These are phyloP conservation scores for Irpex sp. DNA, from an alignment of 1,284 basidiomycete genomes.

Conservation along the genomic window DNA sequence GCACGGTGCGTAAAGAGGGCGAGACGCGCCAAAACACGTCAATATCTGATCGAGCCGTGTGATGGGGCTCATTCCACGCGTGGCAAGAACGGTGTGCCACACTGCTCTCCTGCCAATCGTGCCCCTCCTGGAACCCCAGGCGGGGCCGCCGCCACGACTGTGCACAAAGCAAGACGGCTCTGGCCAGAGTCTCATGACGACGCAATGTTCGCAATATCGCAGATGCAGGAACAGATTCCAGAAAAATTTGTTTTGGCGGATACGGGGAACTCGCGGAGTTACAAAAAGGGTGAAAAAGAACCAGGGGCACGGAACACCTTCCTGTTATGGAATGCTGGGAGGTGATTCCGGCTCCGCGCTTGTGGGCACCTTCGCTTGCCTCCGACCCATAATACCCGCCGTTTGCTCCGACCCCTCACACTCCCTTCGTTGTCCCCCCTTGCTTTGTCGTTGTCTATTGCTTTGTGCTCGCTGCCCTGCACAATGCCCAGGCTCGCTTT, in stretches of 20 bases:
- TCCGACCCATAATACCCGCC: slow-evolving; percentile 1
- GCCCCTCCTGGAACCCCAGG: background rate
- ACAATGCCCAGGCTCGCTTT: slow-evolving; percentile 5
- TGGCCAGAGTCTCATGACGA: background rate
- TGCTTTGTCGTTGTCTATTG: background rate
- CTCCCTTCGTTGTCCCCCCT: slow-evolving; percentile 4
- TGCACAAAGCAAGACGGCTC: background rate
- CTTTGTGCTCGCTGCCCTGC: slow-evolving; percentile 3
- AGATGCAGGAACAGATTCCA: background rate
- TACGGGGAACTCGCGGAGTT: background rate
- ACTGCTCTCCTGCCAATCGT: too few species aligned
- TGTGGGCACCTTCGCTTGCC: background rate
- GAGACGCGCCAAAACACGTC: background rate
- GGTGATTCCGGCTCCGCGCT: background rate
- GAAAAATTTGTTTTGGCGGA: background rate
- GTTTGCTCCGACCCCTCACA: background rate
- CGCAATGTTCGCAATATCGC: background rate
- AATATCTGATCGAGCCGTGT: background rate
- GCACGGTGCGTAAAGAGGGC: background rate
- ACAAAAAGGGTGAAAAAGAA: slow-evolving; percentile 1
- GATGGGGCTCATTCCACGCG: background rate
- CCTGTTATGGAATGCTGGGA: slow-evolving; percentile 11
- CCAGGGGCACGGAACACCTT: slow-evolving; percentile 7
- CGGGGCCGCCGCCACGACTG: background rate
- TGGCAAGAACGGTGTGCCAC: too few species aligned